Conservation (phyloP, 2,329 filamentous ascomycete species). For the Rutstroemia sp. region DNA sequence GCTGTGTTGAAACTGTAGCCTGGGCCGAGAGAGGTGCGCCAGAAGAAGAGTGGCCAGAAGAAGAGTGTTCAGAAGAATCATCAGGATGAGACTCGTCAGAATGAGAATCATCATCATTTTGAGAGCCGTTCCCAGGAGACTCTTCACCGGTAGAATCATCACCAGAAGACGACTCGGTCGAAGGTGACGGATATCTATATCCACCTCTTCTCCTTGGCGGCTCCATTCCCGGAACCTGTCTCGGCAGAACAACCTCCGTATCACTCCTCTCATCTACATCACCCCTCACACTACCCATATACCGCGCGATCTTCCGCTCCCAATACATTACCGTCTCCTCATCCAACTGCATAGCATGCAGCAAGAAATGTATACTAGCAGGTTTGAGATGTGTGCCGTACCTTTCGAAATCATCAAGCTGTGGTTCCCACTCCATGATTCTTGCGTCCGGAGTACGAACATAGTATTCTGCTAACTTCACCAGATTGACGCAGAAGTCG, state of each 20-base stretch:
- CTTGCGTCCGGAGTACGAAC: conserved; percentile 5
- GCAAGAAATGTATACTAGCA: neutral
- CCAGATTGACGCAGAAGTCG: conserved; percentile 20
- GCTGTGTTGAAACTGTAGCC: no score
- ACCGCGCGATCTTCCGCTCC: neutral
- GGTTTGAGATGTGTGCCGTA: neutral
- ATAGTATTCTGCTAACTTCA: conserved; percentile 17
- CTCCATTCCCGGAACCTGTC: no score
- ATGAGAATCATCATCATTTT: no score
- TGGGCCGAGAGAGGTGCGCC: no score
- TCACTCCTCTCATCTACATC: conserved; percentile 2
- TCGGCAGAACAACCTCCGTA: neutral
- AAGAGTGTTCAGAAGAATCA: no score
- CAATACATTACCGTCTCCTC: neutral
- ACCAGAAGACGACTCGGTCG: no score
- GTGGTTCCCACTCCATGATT: conserved; percentile 9
- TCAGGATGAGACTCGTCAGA: no score
- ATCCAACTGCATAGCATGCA: neutral
- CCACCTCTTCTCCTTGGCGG: neutral
- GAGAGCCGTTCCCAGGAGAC: no score
- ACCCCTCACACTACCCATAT: neutral
- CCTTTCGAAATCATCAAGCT: neutral
- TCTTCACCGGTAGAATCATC: no score
- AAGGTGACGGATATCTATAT: no score
- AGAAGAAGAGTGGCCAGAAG: no score